A percentile compares a stretch with the other conserved stretches of the same genome.
Conservation (phyloP, 768 basidiomycete species). For the Leccinum sublutescens region DNA sequence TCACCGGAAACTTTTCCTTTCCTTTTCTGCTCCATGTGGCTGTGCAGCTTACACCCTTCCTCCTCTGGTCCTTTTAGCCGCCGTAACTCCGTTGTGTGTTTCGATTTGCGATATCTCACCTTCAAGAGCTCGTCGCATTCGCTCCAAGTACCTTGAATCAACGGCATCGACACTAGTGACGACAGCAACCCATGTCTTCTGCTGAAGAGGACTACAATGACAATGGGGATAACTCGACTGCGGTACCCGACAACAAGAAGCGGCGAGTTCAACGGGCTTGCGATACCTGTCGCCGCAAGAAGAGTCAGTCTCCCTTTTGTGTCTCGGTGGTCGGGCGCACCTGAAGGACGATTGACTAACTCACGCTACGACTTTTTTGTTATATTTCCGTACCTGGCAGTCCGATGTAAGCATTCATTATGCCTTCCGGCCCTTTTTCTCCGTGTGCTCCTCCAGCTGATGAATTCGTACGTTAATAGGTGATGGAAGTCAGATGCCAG, state of each 20-base stretch:
- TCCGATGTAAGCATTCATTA: constrained; percentile 24
- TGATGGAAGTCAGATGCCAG: constrained; percentile 59
- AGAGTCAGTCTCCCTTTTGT: constrained; percentile 49
- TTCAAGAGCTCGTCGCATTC: background rate
- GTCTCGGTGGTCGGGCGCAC: background rate
- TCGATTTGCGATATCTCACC: background rate
- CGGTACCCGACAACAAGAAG: constrained; percentile 52
- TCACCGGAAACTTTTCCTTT: background rate
- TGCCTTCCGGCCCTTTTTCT: background rate
- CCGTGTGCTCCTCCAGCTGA: background rate
- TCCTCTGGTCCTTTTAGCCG: background rate
- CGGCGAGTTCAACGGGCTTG: constrained; percentile 76
- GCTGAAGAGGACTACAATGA: constrained; percentile 63
- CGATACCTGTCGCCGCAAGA: constrained; percentile 81
- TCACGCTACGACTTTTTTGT: background rate
- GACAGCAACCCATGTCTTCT: constrained; percentile 41
- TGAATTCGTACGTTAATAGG: constrained; percentile 33
- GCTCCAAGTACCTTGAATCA: background rate
- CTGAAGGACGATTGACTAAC: background rate
- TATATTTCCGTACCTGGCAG: constrained; percentile 2
- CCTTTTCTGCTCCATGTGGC: background rate
- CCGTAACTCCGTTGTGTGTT: background rate
- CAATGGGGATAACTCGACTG: constrained; percentile 29
- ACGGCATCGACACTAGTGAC: background rate
- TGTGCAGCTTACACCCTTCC: background rate